phyloP scores from a whole-genome alignment of 2,329 filamentous ascomycete species.

The Aureobasidium sp. region DNA sequence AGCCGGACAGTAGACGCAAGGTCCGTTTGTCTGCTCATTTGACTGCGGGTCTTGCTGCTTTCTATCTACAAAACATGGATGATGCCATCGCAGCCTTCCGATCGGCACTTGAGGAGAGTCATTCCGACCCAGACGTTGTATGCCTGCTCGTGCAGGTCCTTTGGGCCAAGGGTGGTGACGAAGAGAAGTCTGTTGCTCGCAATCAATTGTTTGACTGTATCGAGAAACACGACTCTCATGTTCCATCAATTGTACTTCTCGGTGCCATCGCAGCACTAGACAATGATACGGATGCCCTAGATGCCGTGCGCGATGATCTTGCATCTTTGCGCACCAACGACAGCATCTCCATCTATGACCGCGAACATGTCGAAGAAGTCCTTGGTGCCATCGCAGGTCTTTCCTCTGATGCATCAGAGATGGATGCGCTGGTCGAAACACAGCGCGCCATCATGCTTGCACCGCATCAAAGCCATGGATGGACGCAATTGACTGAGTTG shows the following conservation, averaged over 20 bases:
- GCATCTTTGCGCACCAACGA: conserved; percentile 63
- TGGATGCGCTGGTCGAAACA: conserved; percentile 45
- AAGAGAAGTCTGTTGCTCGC: conserved; percentile 68
- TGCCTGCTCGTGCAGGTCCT: conserved; percentile 86
- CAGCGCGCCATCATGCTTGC: conserved; percentile 73
- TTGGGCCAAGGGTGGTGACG: conserved; percentile 77
- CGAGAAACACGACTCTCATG: conserved; percentile 65
- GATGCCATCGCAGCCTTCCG: conserved; percentile 74
- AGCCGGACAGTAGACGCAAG: conserved; percentile 57
- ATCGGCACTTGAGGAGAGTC: conserved; percentile 68
- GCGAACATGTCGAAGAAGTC: conserved; percentile 64
- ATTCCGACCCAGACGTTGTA: conserved; percentile 71
- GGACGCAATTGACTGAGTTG: conserved; percentile 64
- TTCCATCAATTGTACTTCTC: conserved; percentile 72
- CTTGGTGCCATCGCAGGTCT: conserved; percentile 65
- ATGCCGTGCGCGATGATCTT: conserved; percentile 74
- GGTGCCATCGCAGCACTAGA: conserved; percentile 80
- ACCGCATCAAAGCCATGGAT: conserved; percentile 71
- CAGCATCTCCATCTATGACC: conserved; percentile 55
- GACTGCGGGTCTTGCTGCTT: conserved; percentile 76
- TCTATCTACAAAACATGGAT: conserved; percentile 59
- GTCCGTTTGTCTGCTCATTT: conserved; percentile 78
- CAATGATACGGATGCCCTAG: conserved; percentile 67
- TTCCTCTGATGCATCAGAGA: conserved; percentile 31
- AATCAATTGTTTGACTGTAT: conserved; percentile 75